Conservation (phyloP, 257 asterid genomes). For the Scutellaria minor region DNA sequence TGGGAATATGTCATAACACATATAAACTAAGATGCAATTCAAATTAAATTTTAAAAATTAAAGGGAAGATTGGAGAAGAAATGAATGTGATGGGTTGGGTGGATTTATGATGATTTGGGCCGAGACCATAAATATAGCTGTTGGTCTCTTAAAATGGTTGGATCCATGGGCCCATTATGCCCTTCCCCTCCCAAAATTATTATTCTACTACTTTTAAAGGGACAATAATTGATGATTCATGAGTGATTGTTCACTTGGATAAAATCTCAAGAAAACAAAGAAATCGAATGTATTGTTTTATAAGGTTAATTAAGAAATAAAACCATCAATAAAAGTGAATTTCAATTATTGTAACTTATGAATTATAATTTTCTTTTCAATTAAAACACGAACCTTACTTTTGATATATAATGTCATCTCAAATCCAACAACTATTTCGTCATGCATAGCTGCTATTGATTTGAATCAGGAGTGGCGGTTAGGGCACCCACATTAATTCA, state of each 20-base stretch:
- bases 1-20: neutral
- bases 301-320: too few relatives aligned
- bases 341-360: too few relatives aligned
- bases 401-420: too few relatives aligned
- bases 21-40: neutral
- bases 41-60: neutral
- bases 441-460: too few relatives aligned
- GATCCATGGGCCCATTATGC: constrained; percentile 22
- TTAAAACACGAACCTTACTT: too few relatives aligned
- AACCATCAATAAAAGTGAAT: too few relatives aligned
- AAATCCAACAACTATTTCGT: too few relatives aligned
- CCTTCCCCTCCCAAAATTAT: neutral
- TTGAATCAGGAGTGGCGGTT: too few relatives aligned
- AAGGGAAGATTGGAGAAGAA: neutral
- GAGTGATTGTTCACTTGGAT: constrained; percentile 17
- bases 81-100: neutral
- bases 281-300: too few relatives aligned
- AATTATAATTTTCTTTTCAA: too few relatives aligned
- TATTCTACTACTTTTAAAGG: neutral
- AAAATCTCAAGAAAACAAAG: too few relatives aligned
- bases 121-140: constrained; percentile 28
- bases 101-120: constrained; percentile 24
- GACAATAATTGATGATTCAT: neutral
- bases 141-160: constrained; percentile 17
- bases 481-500: too few relatives aligned